Percentiles rank a stretch among this genome's conserved stretches.
These are phyloP conservation scores for Leccinellum luteum DNA, from an alignment of 768 basidiomycete species.

Conservation along the genomic window DNA sequence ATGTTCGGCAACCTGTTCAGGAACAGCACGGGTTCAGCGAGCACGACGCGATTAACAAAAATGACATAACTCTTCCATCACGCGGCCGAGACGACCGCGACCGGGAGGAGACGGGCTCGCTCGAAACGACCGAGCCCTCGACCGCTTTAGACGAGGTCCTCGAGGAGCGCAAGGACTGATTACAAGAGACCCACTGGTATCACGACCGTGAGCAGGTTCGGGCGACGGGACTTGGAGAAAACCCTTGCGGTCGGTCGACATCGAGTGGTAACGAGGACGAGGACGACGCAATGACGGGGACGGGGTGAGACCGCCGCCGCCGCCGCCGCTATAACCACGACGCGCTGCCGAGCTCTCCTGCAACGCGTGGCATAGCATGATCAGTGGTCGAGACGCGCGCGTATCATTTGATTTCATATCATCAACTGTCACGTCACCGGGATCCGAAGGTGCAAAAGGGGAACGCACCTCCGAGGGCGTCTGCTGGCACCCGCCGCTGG, in stretches of 20 bases:
- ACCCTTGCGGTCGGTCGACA: background rate
- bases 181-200: background rate
- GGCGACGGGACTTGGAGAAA: slow-evolving; percentile 21
- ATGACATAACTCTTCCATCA: slow-evolving; percentile 22
- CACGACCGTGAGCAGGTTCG: background rate
- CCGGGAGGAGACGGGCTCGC: slow-evolving; percentile 12
- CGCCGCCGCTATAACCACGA: background rate
- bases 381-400: background rate
- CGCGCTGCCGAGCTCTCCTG: background rate
- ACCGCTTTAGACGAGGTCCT: background rate
- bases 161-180: background rate
- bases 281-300: background rate
- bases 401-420: background rate
- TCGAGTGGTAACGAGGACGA: background rate
- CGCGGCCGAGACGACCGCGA: slow-evolving; percentile 9
- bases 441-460: background rate
- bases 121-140: slow-evolving; percentile 8
- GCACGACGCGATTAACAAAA: background rate
- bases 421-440: background rate
- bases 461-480: background rate
- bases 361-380: background rate
- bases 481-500: background rate
- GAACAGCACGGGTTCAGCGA: background rate
- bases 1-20: slow-evolving; percentile 8
- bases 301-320: background rate